phyloP scores from a whole-genome alignment of 371 early-diverging fungal species.

The Lichtheimia ornata region DNA sequence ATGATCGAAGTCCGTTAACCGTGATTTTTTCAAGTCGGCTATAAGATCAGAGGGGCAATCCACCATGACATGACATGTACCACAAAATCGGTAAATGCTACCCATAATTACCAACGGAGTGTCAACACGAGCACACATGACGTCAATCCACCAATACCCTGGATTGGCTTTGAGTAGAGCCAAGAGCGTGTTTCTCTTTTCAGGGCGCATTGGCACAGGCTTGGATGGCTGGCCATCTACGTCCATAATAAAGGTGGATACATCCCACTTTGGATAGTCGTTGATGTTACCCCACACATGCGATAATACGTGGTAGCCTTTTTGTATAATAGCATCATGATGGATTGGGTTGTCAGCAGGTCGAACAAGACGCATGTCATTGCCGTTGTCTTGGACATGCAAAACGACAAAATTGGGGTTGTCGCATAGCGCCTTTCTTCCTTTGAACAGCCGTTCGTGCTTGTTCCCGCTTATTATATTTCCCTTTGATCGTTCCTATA shows the following conservation, averaged over 20 bases:
- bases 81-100: neutral
- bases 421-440: neutral
- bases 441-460: no score
- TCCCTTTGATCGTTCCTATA: no score
- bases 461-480: no score
- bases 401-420: neutral
- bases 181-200: neutral
- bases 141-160: neutral
- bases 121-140: neutral
- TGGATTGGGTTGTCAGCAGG: neutral
- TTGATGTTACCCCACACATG: neutral
- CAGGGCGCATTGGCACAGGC: neutral
- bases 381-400: neutral
- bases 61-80: neutral
- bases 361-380: neutral
- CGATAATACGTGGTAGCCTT: neutral
- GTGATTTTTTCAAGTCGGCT: neutral
- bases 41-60: neutral
- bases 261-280: neutral
- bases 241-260: neutral
- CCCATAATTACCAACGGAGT: neutral
- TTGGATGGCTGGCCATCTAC: neutral
- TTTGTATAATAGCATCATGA: neutral
- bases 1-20: neutral
- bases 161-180: neutral